Evolutionary conservation across 2,329 filamentous ascomycete species (phyloP).

Genomic region (Stenocarpella maydis): DNA sequence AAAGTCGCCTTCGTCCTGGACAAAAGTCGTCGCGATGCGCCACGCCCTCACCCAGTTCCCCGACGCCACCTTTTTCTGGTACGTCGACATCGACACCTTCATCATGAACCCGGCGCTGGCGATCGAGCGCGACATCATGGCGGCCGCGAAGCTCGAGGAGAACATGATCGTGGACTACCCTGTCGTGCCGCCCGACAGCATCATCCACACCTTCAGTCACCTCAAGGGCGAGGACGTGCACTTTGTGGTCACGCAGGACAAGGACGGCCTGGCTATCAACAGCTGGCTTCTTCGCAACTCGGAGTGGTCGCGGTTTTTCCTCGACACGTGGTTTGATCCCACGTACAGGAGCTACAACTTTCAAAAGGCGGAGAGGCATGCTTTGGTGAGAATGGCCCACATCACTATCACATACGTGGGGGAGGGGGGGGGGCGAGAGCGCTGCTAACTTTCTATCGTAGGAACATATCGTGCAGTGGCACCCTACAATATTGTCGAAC

Average conservation of each 20-base stretch:
- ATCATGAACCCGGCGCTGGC: conserved; percentile 84
- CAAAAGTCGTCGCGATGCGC: conserved; percentile 83
- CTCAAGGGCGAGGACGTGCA: conserved; percentile 81
- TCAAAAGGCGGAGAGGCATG: conserved; percentile 91
- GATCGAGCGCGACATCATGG: conserved; percentile 76
- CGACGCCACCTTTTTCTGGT: conserved; percentile 83
- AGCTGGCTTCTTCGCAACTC: conserved; percentile 85
- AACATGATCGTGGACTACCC: conserved; percentile 86
- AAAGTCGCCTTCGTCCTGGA: conserved; percentile 70
- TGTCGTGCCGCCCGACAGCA: conserved; percentile 92
- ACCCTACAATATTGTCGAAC: conserved; percentile 92
- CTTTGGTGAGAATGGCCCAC: conserved; percentile 70
- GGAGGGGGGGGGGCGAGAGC: too few species aligned
- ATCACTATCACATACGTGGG: background rate
- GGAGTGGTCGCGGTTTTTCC: conserved; percentile 90
- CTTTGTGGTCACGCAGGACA: conserved; percentile 85
- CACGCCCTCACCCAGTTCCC: conserved; percentile 87
- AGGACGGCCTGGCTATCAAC: conserved; percentile 76
- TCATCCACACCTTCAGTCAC: conserved; percentile 92
- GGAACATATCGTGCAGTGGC: conserved; percentile 95
- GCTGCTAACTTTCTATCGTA: conserved; percentile 49
- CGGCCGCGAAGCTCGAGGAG: conserved; percentile 71
- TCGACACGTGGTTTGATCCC: conserved; percentile 97
- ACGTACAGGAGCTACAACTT: conserved; percentile 95
- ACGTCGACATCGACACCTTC: conserved; percentile 82